Percentiles rank a stretch among this genome's conserved stretches.
These are phyloP conservation scores for Entamoeba invadens DNA, from an alignment of 208 protist species.

Conservation along the genomic window DNA sequence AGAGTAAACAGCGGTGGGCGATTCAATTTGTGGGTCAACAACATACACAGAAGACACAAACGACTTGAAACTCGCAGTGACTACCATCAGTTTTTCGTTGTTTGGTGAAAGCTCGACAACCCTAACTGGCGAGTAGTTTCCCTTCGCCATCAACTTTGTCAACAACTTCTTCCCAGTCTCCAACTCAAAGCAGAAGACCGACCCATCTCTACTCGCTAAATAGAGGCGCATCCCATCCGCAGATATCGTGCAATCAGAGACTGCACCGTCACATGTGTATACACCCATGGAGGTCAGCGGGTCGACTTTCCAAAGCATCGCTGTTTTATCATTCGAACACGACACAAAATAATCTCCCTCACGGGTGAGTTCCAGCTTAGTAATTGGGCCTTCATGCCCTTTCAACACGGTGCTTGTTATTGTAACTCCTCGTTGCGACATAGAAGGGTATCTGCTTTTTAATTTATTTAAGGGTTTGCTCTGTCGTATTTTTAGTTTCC, in stretches of 20 bases:
- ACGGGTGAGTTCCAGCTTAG: not conserved
- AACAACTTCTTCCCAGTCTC: not conserved
- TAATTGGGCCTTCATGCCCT: not conserved
- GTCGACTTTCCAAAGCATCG: not conserved
- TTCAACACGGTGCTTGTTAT: not conserved
- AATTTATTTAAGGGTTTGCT: too few relatives aligned
- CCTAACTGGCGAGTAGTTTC: not conserved
- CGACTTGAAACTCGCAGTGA: not conserved
- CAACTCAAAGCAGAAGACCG: not conserved
- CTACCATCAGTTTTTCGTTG: not conserved
- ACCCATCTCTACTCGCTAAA: not conserved
- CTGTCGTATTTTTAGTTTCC: too few relatives aligned
- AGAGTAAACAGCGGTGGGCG: not conserved
- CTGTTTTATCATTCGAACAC: not conserved
- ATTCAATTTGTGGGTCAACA: not conserved
- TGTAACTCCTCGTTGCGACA: not conserved
- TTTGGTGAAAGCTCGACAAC: not conserved
- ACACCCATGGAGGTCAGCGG: not conserved
- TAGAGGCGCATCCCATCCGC: not conserved
- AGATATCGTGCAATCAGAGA: not conserved
- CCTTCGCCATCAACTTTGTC: not conserved
- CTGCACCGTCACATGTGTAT: not conserved
- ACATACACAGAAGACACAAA: not conserved
- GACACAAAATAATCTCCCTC: not conserved
- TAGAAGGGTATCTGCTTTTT: too few relatives aligned